Evolutionary conservation across 2,329 filamentous ascomycete genomes (phyloP), one percentile per base, ranked within the genome.

Genomic region (Raffaelea arxii): DNA sequence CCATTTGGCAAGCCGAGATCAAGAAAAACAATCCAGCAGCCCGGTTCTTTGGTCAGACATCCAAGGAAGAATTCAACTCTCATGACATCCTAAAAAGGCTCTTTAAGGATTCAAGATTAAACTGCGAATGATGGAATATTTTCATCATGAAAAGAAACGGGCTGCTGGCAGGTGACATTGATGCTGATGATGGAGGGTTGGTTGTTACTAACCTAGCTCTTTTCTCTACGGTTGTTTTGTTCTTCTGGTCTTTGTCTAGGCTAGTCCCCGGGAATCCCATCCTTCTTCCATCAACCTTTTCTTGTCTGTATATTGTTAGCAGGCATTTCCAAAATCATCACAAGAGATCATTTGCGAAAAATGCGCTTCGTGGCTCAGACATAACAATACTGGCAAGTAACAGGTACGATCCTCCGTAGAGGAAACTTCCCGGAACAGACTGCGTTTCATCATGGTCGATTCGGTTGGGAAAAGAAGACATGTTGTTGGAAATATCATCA

Each of bases 401-500:
- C 85, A 86, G 81, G 79, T 75, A 5, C 65, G 62, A 65, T 72
- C 61, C 61, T 64, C 66, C 67, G 69, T 69, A 62, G 71, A 59
- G 64, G 62, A 68, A 67, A 68, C 68, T 61, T 51, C 71, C 79
- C 82, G 81, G 78, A 71, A 76, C 70, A 83, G 76, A 75, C 72
- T 70, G 62, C 70, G 62, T 71, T 82, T 86, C 81, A 79, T 88
- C 85, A 90, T 82, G 82, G 83, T 80, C 85, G 85, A 87, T 76
- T 90, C 83, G 70, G 83, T 74, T 81, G 77, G 82, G 82, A 85
- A 88, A 89, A 87, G 84, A 89, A 89, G 84, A 84, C 73, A 71
- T 66, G 71, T 73, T 68, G 70, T 62, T 66, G 63, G 62, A 65
- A 68, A 72, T 86, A 77, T 89, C 85, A 89, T 88, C 84, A 81